A percentile compares a stretch with the other conserved stretches of the same genome.
Evolutionary conservation across 2,329 filamentous ascomycete genomes (phyloP).

Genomic region (Huntiella savannae): DNA sequence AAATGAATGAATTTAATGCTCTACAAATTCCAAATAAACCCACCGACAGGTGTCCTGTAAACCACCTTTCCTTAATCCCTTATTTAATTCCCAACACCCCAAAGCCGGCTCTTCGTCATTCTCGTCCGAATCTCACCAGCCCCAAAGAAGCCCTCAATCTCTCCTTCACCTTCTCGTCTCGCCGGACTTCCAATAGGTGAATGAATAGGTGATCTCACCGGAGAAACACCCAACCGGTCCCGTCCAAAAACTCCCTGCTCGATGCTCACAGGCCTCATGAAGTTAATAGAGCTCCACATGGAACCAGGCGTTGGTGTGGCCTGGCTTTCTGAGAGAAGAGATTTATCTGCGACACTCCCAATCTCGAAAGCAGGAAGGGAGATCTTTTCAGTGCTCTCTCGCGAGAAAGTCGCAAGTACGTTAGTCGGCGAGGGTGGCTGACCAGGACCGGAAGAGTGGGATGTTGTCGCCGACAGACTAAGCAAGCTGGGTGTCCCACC

Average conservation of each 20-base stretch:
- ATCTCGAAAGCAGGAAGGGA: too few species aligned
- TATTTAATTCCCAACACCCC: neutral
- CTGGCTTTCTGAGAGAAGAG: too few species aligned
- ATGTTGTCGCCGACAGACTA: too few species aligned
- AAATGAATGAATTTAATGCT: too few species aligned
- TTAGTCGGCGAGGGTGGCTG: too few species aligned
- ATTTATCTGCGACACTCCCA: too few species aligned
- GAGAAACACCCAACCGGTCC: constrained; percentile 4
- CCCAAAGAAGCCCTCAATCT: neutral
- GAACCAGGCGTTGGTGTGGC: neutral
- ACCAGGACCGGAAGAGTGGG: too few species aligned
- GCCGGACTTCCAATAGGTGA: constrained; percentile 9
- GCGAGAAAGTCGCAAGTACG: too few species aligned
- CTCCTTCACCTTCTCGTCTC: neutral
- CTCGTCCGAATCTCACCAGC: constrained; percentile 5
- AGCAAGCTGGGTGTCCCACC: too few species aligned
- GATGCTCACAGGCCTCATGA: neutral
- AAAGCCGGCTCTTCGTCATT: constrained; percentile 9
- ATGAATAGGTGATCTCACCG: constrained; percentile 10
- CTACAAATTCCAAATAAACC: too few species aligned
- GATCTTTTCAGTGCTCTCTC: too few species aligned
- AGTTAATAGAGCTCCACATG: neutral
- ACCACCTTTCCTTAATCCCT: neutral
- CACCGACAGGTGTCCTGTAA: neutral
- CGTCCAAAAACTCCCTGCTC: neutral